Evolutionary conservation across 2,329 filamentous ascomycete genomes (phyloP).

Genomic region (Fusarium keratoplasticum): DNA sequence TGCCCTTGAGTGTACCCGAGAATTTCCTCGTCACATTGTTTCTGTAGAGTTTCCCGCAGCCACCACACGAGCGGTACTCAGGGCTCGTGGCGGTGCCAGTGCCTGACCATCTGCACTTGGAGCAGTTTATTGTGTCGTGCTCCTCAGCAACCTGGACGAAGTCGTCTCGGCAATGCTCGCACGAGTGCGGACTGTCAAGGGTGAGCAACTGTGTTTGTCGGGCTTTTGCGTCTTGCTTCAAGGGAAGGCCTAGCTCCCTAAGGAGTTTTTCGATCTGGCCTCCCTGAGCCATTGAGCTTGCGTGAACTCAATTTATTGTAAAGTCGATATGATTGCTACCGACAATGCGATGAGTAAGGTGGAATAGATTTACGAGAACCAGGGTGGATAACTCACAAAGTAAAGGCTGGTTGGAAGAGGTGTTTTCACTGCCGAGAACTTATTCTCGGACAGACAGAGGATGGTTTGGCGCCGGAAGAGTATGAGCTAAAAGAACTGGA

Average conservation of each 20-base stretch:
- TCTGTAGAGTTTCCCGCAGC: no score
- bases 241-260: background rate
- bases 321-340: background rate
- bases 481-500: background rate
- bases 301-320: background rate
- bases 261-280: background rate
- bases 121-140: no score
- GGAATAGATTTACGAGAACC: background rate
- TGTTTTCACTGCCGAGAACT: background rate
- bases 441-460: background rate
- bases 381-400: background rate
- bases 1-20: no score
- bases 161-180: background rate
- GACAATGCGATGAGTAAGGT: background rate
- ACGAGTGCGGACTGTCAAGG: background rate
- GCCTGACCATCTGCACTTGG: no score
- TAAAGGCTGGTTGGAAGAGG: background rate
- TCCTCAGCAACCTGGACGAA: no score
- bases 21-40: no score
- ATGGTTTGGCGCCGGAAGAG: background rate
- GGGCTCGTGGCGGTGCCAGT: no score
- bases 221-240: background rate
- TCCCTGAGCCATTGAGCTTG: background rate
- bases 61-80: no score
- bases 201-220: background rate